Evolutionary conservation across 805 yeast genomes (phyloP), one percentile per base, ranked within the genome.

Genomic region (Barnettozyma sp.): DNA sequence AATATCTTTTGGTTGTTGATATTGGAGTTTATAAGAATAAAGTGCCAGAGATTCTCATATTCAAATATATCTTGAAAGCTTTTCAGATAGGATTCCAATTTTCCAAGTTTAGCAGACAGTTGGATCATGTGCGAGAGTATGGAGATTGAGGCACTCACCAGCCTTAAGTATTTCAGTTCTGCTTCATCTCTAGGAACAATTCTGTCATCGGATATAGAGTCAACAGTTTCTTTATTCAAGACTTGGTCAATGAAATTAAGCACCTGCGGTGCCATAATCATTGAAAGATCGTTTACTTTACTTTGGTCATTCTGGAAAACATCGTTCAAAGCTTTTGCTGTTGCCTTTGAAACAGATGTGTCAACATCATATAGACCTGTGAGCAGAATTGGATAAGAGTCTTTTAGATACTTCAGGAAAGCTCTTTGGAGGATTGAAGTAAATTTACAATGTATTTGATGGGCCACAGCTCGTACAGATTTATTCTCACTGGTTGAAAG

Each of bases 301-400:
- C 66, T 65, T 30, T 70, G 72, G 31, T 67, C 68, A 29, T 72
- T 66, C 4, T 70, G 65, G 54, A 90, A 86, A 6, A 83, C 70
- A 4, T 52, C 49, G 13, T 62, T 54, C 21, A 87, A 54, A 9
- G 73, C 62, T 9, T 60, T 55, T 14, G 50, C 48, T 12, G 86
- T 72, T 0, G 76, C 56, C 21, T 57, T 61, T 0, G 80, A 61
- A 0, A 82, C 90, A 2, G 68, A 42, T 30, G 75, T 55, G 45
- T 88, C 97, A 2, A 68, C 50, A 48, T 90, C 97, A 51, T 67
- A 81, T 2, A 69, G 49, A 0, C 94, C 94, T 19, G 75, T 65
- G 5, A 88, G 49, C 77, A 94, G 76, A 1, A 80, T 59, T 0
- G 94, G 92, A 7, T 85, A 65, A 0, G 82, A 68, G 44, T 82